These are phyloP conservation scores for Penicillium turbatum DNA, from an alignment of 495 filamentous ascomycete genomes.

Conservation along the genomic window DNA sequence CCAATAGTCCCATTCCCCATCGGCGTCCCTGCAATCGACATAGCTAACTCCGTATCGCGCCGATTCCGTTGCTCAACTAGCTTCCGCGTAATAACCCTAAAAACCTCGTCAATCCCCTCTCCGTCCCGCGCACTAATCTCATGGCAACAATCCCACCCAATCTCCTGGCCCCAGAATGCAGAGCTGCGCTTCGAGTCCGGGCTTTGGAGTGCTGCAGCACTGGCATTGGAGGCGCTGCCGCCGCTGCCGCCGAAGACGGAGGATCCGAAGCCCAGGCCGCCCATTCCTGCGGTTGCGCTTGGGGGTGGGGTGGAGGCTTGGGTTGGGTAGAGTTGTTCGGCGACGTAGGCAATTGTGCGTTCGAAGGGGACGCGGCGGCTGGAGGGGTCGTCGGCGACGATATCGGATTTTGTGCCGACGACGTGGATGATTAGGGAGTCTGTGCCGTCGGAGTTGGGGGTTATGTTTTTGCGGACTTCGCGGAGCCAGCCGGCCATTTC, in stretches of 20 bases:
- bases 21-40: slow-evolving; percentile 40
- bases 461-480: slow-evolving; percentile 69
- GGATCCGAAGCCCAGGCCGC: slow-evolving; percentile 12
- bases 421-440: slow-evolving; percentile 88
- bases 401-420: slow-evolving; percentile 90
- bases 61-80: slow-evolving; percentile 86
- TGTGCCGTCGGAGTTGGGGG: slow-evolving; percentile 17
- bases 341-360: slow-evolving; percentile 88
- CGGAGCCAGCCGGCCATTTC: slow-evolving; percentile 92
- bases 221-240: slow-evolving; percentile 23
- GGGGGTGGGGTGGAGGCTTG: slow-evolving; percentile 61
- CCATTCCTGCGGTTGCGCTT: slow-evolving; percentile 39
- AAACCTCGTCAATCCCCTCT: slow-evolving; percentile 96
- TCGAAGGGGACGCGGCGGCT: slow-evolving; percentile 85
- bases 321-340: slow-evolving; percentile 75
- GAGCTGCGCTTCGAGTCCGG: slow-evolving; percentile 73
- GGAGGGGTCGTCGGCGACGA: slow-evolving; percentile 75
- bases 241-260: slow-evolving; percentile 14
- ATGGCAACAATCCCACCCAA: slow-evolving; percentile 94
- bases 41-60: slow-evolving; percentile 51
- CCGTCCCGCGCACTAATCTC: slow-evolving; percentile 93
- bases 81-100: slow-evolving; percentile 89
- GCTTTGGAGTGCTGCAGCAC: slow-evolving; percentile 50
- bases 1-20: slow-evolving; percentile 7
- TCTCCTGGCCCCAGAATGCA: slow-evolving; percentile 87